These are phyloP conservation scores for Salvia rosmarinus DNA, from an alignment of 257 asterid species.

Conservation along the genomic window DNA sequence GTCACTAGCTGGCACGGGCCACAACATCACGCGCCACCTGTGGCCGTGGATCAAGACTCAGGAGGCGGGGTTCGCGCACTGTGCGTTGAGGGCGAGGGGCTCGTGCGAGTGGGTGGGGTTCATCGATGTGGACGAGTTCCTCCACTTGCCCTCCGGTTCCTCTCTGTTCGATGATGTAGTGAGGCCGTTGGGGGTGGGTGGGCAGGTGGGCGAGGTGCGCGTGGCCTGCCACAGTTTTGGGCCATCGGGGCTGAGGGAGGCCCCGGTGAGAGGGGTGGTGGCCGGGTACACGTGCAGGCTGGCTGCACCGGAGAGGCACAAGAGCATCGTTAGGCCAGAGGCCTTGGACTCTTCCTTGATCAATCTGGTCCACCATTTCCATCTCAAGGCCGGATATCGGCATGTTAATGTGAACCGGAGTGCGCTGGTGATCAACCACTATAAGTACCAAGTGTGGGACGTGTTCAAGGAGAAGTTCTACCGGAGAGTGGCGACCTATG, in stretches of 20 bases:
- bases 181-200: conserved; percentile 24
- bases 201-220: conserved; percentile 53
- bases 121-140: conserved; percentile 79
- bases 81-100: conserved; percentile 62
- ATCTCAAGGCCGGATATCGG: conserved; percentile 45
- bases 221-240: conserved; percentile 65
- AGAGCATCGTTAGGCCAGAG: conserved; percentile 70
- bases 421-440: conserved; percentile 67
- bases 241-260: conserved; percentile 57
- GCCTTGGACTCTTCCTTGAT: conserved; percentile 57
- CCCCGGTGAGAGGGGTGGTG: conserved; percentile 60
- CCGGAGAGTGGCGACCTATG: conserved; percentile 78
- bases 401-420: conserved; percentile 41
- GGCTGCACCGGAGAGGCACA: conserved; percentile 70
- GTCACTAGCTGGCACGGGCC: conserved; percentile 24
- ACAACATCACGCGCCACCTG: conserved; percentile 45
- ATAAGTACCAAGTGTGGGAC: conserved; percentile 87
- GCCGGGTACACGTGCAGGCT: conserved; percentile 76
- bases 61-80: conserved; percentile 82
- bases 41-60: conserved; percentile 96
- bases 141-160: conserved; percentile 46
- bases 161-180: conserved; percentile 39
- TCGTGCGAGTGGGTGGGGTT: conserved; percentile 81
- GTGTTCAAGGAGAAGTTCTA: conserved; percentile 78
- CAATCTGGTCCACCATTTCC: conserved; percentile 78